Conservation (phyloP, 169 alveolate species). For the Condylostoma magnum region DNA sequence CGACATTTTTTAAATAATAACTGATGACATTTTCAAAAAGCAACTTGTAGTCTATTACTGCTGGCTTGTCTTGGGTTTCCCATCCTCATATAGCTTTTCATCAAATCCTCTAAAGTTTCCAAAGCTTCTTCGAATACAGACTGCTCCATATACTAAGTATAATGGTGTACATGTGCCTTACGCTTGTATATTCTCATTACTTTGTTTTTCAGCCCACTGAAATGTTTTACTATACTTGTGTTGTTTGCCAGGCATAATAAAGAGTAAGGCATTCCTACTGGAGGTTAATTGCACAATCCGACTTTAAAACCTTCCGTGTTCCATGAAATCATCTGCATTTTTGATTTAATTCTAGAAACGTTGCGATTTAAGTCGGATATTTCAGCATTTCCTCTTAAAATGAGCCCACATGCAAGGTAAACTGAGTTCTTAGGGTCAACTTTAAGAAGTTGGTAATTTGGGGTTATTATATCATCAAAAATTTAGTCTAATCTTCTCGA, state of each 20-base stretch:
- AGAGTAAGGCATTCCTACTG: conserved; percentile 84
- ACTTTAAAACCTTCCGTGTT: conserved; percentile 91
- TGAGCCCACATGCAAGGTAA: conserved; percentile 89
- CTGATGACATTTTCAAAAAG: too few species aligned
- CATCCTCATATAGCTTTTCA: conserved; percentile 49
- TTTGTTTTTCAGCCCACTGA: conserved; percentile 68
- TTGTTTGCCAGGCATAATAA: conserved; percentile 84
- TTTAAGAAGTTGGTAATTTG: conserved; percentile 68
- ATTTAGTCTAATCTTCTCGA: conserved; percentile 86
- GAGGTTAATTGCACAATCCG: conserved; percentile 88
- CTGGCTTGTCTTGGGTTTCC: too few species aligned
- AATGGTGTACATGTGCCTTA: conserved; percentile 89
- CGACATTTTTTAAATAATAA: too few species aligned
- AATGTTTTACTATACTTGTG: conserved; percentile 55
- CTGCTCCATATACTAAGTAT: conserved; percentile 82
- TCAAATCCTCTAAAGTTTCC: conserved; percentile 56
- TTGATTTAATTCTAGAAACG: conserved; percentile 78
- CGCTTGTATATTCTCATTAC: conserved; percentile 83
- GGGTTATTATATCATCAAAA: conserved; percentile 84
- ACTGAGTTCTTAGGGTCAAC: conserved; percentile 80
- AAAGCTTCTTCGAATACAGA: conserved; percentile 68
- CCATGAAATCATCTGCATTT: conserved; percentile 85
- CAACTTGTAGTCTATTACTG: too few species aligned
- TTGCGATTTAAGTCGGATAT: conserved; percentile 88
- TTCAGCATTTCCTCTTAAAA: conserved; percentile 88